These are phyloP conservation scores for Suillus plorans DNA, from an alignment of 768 basidiomycete species.

Conservation along the genomic window DNA sequence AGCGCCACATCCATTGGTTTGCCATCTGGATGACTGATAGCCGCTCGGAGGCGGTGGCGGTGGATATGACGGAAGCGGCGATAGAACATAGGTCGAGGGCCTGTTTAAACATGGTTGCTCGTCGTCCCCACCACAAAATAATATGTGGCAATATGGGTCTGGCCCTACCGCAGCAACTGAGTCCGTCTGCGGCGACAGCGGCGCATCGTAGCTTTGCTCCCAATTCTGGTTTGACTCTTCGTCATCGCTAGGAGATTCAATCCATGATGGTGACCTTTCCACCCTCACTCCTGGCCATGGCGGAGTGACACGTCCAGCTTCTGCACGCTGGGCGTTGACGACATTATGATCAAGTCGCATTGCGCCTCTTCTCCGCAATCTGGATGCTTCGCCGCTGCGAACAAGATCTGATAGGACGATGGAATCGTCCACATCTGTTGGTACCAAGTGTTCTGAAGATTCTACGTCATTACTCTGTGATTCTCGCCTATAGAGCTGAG, in stretches of 20 bases:
- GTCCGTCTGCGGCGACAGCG: conserved; percentile 24
- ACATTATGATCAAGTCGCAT: conserved; percentile 56
- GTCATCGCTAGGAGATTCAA: conserved; percentile 28
- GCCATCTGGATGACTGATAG: conserved; percentile 12
- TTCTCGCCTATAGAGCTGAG: conserved; percentile 29
- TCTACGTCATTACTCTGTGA: conserved; percentile 10
- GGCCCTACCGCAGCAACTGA: conserved; percentile 13
- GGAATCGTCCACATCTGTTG: conserved; percentile 59
- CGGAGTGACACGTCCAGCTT: conserved; percentile 23
- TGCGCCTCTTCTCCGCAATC: conserved; percentile 71
- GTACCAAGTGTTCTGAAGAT: conserved; percentile 23
- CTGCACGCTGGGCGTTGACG: conserved; percentile 28
- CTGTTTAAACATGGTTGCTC: conserved; percentile 10
- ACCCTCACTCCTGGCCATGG: conserved; percentile 23
- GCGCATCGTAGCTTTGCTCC: conserved; percentile 33
- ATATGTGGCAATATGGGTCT: conserved; percentile 31
- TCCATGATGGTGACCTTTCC: conserved; percentile 33
- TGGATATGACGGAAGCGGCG: conserved; percentile 38
- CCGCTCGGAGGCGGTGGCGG: conserved; percentile 23
- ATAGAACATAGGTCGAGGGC: conserved; percentile 27
- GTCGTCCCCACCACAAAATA: conserved; percentile 44
- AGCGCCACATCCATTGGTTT: conserved; percentile 62
- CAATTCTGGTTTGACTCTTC: conserved; percentile 33
- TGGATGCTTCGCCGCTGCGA: conserved; percentile 71
- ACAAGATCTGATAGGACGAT: conserved; percentile 74